Evolutionary conservation across 495 filamentous ascomycete genomes (phyloP).

Genomic region (Neurospora sp.): DNA sequence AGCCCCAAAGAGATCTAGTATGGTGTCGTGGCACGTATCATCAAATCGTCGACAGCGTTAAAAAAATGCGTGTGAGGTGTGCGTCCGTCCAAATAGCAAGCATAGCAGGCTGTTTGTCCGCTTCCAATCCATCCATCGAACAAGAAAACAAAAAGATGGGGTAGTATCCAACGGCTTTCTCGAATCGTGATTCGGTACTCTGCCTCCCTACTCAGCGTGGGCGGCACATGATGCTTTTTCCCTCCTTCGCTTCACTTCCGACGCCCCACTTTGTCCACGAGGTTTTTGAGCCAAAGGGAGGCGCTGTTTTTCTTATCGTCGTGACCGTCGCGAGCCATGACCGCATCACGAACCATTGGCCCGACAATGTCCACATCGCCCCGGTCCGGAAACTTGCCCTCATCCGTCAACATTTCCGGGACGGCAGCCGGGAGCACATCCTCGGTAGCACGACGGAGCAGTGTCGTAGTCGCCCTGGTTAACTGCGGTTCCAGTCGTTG

Average conservation of each 20-base stretch:
- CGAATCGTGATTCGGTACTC: background rate
- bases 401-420: slow-evolving; percentile 45
- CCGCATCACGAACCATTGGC: slow-evolving; percentile 64
- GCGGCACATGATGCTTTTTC: background rate
- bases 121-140: background rate
- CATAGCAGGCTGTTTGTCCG: background rate
- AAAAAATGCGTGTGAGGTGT: background rate
- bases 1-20: background rate
- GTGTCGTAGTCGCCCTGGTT: background rate
- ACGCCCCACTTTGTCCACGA: slow-evolving; percentile 35
- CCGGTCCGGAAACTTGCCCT: slow-evolving; percentile 76
- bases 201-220: background rate
- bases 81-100: background rate
- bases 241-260: slow-evolving; percentile 17
- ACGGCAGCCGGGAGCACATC: slow-evolving; percentile 33
- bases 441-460: slow-evolving; percentile 23
- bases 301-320: slow-evolving; percentile 29
- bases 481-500: slow-evolving; percentile 32
- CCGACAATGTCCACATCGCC: slow-evolving; percentile 89
- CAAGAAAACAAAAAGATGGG: background rate
- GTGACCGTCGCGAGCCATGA: slow-evolving; percentile 26
- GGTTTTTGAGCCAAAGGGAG: slow-evolving; percentile 32
- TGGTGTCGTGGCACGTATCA: background rate
- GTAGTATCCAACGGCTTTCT: background rate
- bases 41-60: background rate